Percentiles rank a stretch among this genome's conserved stretches.
Evolutionary conservation across 352 stramenopile species (phyloP).

Genomic region (Globisporangium alternatum): DNA sequence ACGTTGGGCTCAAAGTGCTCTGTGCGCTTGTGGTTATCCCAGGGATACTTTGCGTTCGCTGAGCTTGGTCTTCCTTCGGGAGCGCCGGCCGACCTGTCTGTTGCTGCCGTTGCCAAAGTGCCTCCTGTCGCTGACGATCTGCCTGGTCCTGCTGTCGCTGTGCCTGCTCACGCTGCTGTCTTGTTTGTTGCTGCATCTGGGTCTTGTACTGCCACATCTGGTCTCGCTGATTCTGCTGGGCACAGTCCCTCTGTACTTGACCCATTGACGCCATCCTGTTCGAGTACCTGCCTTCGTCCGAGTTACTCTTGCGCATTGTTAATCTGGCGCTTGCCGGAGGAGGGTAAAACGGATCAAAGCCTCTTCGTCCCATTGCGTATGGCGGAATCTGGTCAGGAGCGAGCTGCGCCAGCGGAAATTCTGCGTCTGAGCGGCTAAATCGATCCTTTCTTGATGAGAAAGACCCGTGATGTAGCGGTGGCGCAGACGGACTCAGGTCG

Average conservation of each 20-base stretch:
- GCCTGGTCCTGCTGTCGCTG: neutral
- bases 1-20: slow-evolving; percentile 5
- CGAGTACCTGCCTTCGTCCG: slow-evolving; percentile 17
- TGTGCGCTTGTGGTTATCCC: neutral
- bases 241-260: neutral
- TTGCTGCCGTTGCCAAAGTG: neutral
- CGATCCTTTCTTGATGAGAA: slow-evolving; percentile 16
- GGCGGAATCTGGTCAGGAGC: neutral
- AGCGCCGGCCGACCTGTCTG: neutral
- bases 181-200: slow-evolving; percentile 2
- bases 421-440: slow-evolving; percentile 8
- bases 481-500: slow-evolving; percentile 46
- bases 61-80: neutral
- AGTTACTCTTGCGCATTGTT: slow-evolving; percentile 16
- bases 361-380: neutral
- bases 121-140: slow-evolving; percentile 2
- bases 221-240: neutral
- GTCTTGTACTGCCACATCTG: neutral
- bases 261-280: neutral
- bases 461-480: slow-evolving; percentile 21
- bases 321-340: neutral
- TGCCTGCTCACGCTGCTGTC: slow-evolving; percentile 1
- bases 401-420: slow-evolving; percentile 9
- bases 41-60: neutral
- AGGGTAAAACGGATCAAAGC: slow-evolving; percentile 2